These are phyloP conservation scores for Oryza glumipatula DNA, from an alignment of 176 grass and related monocot genomes.

Conservation along the genomic window DNA sequence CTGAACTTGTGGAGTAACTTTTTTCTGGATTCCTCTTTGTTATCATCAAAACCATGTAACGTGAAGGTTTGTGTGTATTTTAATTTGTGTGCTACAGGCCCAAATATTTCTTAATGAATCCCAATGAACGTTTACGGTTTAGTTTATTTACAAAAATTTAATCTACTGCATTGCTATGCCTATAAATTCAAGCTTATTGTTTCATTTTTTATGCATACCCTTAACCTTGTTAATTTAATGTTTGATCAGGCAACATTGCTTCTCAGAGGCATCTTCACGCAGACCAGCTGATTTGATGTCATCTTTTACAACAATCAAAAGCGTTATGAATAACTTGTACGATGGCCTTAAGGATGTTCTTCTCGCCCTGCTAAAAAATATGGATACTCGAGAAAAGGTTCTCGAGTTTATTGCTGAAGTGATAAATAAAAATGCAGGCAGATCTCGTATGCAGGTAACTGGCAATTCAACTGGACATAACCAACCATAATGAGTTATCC, in stretches of 20 bases:
- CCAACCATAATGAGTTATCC: conserved; percentile 1
- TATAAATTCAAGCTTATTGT: background rate
- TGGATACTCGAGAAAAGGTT: conserved; percentile 92
- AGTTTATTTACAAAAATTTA: background rate
- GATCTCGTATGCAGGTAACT: conserved; percentile 93
- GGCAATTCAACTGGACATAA: conserved; percentile 3
- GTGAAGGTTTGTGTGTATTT: background rate
- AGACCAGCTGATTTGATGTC: conserved; percentile 80
- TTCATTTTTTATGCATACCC: conserved; percentile 20
- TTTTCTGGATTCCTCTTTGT: conserved; percentile 1
- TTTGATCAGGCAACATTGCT: conserved; percentile 84
- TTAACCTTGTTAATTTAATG: conserved; percentile 20
- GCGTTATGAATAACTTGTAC: conserved; percentile 88
- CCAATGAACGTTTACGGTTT: background rate
- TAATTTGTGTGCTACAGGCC: background rate
- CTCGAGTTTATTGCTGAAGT: conserved; percentile 81
- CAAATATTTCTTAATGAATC: conserved; percentile 10
- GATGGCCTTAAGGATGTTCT: conserved; percentile 83
- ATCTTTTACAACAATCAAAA: conserved; percentile 85
- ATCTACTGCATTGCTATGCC: background rate
- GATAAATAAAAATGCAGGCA: conserved; percentile 79
- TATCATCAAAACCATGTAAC: background rate
- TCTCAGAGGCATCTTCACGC: conserved; percentile 74
- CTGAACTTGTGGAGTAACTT: background rate
- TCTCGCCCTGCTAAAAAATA: conserved; percentile 77